phyloP scores from a whole-genome alignment of 306 rosid genomes.

The Albizia julibrissin region DNA sequence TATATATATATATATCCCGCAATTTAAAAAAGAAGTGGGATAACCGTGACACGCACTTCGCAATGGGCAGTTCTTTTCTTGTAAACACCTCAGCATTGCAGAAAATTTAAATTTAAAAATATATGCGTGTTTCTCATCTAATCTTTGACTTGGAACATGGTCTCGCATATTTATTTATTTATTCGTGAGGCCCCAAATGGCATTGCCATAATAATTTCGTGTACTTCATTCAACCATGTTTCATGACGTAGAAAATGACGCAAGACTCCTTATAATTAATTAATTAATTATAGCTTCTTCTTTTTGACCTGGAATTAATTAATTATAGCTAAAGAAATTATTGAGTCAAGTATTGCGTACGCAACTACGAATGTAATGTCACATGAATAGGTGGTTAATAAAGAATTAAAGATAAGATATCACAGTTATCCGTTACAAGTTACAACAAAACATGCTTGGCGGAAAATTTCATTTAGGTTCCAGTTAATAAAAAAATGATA shows the following conservation, averaged over 20 bases:
- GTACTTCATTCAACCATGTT: slow-evolving; percentile 25
- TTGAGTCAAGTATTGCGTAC: background rate
- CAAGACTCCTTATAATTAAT: background rate
- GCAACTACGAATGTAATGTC: background rate
- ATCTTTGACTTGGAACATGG: slow-evolving; percentile 27
- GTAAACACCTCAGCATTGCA: background rate
- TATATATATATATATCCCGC: too few relatives aligned
- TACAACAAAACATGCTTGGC: background rate
- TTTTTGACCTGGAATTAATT: too few relatives aligned
- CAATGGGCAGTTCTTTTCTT: background rate
- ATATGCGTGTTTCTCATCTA: background rate
- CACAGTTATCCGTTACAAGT: background rate
- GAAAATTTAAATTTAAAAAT: background rate
- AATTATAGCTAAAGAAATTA: background rate
- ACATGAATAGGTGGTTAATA: background rate
- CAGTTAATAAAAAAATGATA: too few relatives aligned
- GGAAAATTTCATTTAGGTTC: too few relatives aligned
- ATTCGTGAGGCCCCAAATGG: background rate
- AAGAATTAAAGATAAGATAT: background rate
- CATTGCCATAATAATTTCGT: background rate
- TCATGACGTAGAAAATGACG: background rate
- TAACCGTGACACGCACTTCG: background rate
- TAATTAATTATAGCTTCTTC: background rate
- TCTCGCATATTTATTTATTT: background rate
- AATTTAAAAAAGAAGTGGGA: background rate